Percentiles rank a stretch among this genome's conserved stretches.
Evolutionary conservation across 2,329 filamentous ascomycete species (phyloP).

Genomic region (Nannizzia gypsea): DNA sequence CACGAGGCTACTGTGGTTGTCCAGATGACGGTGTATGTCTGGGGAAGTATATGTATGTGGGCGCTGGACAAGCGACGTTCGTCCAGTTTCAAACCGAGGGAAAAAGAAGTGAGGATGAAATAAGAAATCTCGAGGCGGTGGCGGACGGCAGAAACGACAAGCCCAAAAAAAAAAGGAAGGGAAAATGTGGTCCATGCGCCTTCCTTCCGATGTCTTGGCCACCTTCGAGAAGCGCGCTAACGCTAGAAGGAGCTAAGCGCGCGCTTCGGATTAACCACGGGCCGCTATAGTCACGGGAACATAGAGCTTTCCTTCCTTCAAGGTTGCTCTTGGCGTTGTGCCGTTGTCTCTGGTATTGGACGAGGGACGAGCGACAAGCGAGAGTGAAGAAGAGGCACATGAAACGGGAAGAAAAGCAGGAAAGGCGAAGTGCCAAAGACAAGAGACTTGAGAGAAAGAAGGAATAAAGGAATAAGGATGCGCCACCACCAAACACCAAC

Average conservation of each 20-base stretch:
- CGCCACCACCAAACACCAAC: not conserved
- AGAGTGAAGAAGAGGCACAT: not conserved
- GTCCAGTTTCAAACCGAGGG: not conserved
- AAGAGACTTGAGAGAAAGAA: too few species aligned
- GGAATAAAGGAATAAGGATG: not conserved
- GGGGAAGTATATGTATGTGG: not conserved
- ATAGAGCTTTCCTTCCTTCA: not conserved
- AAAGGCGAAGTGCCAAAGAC: too few species aligned
- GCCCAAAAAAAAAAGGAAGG: not conserved
- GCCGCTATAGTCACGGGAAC: not conserved
- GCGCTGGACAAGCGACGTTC: not conserved
- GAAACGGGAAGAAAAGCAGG: not conserved
- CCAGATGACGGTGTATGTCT: not conserved
- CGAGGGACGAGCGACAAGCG: too few species aligned
- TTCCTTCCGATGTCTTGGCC: not conserved
- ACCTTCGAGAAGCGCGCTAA: constrained; percentile 1
- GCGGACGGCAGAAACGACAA: not conserved
- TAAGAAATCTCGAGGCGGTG: too few species aligned
- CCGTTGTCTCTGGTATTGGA: too few species aligned
- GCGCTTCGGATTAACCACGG: not conserved
- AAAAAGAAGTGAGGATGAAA: too few species aligned
- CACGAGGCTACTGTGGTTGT: not conserved
- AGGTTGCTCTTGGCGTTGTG: not conserved
- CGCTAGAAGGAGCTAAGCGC: not conserved
- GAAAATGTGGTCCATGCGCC: not conserved